Conservation (phyloP, 495 filamentous ascomycete species). For the Penicillium egyptiacum region DNA sequence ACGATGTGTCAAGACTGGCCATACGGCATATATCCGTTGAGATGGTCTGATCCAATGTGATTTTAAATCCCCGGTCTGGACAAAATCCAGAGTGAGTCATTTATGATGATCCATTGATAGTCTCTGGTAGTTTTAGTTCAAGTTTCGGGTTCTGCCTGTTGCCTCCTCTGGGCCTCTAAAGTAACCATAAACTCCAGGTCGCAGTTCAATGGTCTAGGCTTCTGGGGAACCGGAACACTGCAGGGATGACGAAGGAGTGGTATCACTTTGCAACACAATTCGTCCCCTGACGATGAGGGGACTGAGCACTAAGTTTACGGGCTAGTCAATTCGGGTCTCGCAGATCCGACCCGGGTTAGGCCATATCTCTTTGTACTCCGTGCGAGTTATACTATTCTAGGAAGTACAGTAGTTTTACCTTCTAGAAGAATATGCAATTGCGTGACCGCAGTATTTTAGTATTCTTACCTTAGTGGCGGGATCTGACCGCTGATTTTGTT, state of each 20-base stretch:
- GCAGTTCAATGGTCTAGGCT: slow-evolving; percentile 5
- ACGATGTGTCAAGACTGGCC: slow-evolving; percentile 5
- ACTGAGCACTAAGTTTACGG: slow-evolving; percentile 11
- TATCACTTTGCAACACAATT: slow-evolving; percentile 7
- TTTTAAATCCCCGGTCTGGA: neutral
- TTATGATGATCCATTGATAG: neutral
- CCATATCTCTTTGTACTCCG: neutral
- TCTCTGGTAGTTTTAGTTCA: neutral
- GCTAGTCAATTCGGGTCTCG: slow-evolving; percentile 3
- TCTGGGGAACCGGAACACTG: neutral
- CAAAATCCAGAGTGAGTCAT: slow-evolving; percentile 5
- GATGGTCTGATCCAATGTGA: slow-evolving; percentile 12
- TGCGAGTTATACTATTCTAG: neutral
- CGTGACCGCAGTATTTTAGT: neutral
- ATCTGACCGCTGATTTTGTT: neutral
- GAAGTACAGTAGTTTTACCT: neutral
- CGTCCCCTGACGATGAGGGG: slow-evolving; percentile 10
- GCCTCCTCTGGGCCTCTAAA: neutral
- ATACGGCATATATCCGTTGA: neutral
- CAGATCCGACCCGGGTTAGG: slow-evolving; percentile 4
- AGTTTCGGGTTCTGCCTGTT: neutral
- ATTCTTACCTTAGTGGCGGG: neutral
- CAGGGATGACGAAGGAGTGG: neutral
- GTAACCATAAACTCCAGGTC: neutral
- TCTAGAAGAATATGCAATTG: neutral